Conservation (phyloP, 73 alveolate genomes). For the Paraurostyla sp. region DNA sequence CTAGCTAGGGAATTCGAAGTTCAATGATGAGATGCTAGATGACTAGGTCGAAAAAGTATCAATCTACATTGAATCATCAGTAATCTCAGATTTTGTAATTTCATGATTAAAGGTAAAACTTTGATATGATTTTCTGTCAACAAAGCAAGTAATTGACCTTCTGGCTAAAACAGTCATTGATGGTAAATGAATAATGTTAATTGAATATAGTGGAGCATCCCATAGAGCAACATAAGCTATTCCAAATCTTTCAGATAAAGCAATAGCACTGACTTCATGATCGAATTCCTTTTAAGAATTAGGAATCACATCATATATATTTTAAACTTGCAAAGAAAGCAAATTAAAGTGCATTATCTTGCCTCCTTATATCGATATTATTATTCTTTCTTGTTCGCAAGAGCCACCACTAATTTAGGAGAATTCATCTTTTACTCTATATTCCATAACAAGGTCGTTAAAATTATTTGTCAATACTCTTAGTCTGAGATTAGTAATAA, state of each 20-base stretch:
- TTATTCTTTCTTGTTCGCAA: neutral
- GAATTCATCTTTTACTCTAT: neutral
- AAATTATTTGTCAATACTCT: neutral
- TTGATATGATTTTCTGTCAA: neutral
- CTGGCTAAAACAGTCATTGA: slow-evolving; percentile 7
- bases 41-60: neutral
- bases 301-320: neutral
- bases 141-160: neutral
- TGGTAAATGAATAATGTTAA: neutral
- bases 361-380: neutral
- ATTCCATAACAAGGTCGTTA: neutral
- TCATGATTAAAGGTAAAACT: neutral
- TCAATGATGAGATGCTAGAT: neutral
- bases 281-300: neutral
- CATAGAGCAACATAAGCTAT: neutral
- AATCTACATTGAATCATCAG: neutral
- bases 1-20: neutral
- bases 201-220: slow-evolving; percentile 36
- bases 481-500: neutral
- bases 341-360: neutral
- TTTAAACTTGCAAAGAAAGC: neutral
- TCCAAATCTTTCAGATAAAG: neutral
- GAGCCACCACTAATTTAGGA: neutral
- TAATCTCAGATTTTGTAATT: neutral
- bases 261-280: neutral